Evolutionary conservation across 441 rosid species (phyloP), one percentile per base, ranked within the genome.

Genomic region (Gossypium davidsonii): DNA sequence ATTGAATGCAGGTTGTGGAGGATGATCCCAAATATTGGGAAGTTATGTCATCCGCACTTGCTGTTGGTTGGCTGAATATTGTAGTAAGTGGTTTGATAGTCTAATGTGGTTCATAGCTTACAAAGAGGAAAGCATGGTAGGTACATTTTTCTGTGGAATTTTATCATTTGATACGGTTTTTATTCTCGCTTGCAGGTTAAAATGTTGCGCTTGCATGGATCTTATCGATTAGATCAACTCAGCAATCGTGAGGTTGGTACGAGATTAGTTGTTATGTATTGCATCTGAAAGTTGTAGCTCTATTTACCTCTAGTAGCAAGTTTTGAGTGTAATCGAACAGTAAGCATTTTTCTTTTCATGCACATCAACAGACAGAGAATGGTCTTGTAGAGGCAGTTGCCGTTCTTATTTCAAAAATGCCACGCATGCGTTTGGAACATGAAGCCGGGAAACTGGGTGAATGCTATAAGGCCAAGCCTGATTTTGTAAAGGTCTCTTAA

Each of bases 381-480:
- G 99, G 97, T 68, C 88, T 94, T 65, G 98, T 91, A 72, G 97
- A 92, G 84, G 87, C 94, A 74, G 93, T 94, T 63, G 97, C 92
- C 79, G 89, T 92, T 78, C 97, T 94, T 58, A 84, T 94, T 82
- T 86, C 97, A 75, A 92, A 88, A 76, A 91, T 87, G 96, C 99
- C 98, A 69, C 94, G 93, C 72, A 82, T 91, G 93, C 86, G 96
- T 67, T 88, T 89, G 20, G 85, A 85, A 53, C 60, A 87, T 66
- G 87, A 83, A 82, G 82, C 75, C 70, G 93, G 89, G 76, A 88
- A 85, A 69, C 75, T 89, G 66, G 99, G 98, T 74, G 98, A 92
- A 83, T 88, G 92, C 86, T 87, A 77, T 81, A 87, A 86, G 81
- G 84, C 91, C 69, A 92, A 89, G 87, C 89, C 98, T 75, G 98